phyloP scores from a whole-genome alignment of 1,284 basidiomycete species.

The Anthracocystis walkeri region DNA sequence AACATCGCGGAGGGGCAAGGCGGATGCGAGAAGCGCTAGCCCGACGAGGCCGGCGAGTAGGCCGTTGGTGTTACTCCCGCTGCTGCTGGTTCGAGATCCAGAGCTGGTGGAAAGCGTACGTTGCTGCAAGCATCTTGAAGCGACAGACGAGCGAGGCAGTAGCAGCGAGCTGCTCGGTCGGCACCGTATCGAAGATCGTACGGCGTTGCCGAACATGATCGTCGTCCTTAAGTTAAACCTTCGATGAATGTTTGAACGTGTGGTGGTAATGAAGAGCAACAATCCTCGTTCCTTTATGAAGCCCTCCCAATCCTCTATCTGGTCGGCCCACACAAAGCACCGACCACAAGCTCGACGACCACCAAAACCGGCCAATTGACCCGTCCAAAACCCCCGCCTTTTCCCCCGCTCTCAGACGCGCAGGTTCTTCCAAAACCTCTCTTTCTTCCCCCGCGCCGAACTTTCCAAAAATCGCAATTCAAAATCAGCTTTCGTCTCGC shows the following conservation, averaged over 20 bases:
- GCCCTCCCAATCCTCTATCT: no score
- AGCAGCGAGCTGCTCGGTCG: slow-evolving; percentile 18
- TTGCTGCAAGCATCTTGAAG: slow-evolving; percentile 11
- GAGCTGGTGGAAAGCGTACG: slow-evolving; percentile 7
- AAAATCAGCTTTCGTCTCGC: background rate
- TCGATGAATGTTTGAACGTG: no score
- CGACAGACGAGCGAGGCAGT: slow-evolving; percentile 13
- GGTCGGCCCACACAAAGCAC: no score
- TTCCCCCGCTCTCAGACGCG: background rate
- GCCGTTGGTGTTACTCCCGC: slow-evolving; percentile 20
- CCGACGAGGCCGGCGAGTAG: slow-evolving; percentile 36
- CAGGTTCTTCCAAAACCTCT: slow-evolving; percentile 1
- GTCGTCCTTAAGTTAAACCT: no score
- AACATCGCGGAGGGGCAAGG: slow-evolving; percentile 15
- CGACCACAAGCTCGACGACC: no score
- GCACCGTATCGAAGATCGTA: slow-evolving; percentile 27
- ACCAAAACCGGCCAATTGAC: background rate
- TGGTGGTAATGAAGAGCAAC: background rate
- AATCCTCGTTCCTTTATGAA: background rate
- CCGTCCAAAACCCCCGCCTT: background rate
- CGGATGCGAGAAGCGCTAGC: slow-evolving; percentile 34
- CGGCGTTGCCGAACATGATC: slow-evolving; percentile 28
- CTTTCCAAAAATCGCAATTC: background rate
- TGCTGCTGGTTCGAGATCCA: background rate
- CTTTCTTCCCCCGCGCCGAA: background rate